phyloP scores from a whole-genome alignment of 805 yeast genomes.

The Lachancea nothofagi region DNA sequence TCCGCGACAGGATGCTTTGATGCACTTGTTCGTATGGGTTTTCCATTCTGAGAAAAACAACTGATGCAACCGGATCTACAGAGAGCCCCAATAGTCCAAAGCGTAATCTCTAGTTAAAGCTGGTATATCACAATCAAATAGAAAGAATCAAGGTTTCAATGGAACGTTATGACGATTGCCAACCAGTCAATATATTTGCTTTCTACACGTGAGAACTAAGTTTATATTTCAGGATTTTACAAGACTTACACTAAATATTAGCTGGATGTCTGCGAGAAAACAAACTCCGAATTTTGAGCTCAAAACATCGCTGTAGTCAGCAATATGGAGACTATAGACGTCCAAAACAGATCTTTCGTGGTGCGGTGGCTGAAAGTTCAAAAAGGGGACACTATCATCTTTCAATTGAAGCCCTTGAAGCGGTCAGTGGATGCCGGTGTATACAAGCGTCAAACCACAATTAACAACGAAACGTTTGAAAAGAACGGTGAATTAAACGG shows the following conservation, averaged over 20 bases:
- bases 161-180: neutral
- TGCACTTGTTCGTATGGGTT: conserved; percentile 84
- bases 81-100: neutral
- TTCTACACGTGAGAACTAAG: too few species aligned
- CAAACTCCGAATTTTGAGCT: too few species aligned
- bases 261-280: too few species aligned
- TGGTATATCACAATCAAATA: too few species aligned
- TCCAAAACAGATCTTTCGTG: conserved; percentile 82
- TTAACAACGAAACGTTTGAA: conserved; percentile 8
- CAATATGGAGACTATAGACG: conserved; percentile 81
- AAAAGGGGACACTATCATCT: conserved; percentile 57
- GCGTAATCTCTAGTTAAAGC: neutral
- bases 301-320: neutral
- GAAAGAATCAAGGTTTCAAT: neutral
- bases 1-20: conserved; percentile 65
- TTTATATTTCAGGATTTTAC: too few species aligned
- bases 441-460: conserved; percentile 22
- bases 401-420: conserved; percentile 78
- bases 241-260: too few species aligned
- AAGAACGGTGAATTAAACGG: neutral
- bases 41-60: conserved; percentile 62
- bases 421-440: conserved; percentile 46
- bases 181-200: too few species aligned
- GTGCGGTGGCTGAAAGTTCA: conserved; percentile 87
- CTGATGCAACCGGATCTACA: too few species aligned